A percentile compares a stretch with the other conserved stretches of the same genome.
phyloP scores from a whole-genome alignment of 495 filamentous ascomycete species.

The Darksidea phi region DNA sequence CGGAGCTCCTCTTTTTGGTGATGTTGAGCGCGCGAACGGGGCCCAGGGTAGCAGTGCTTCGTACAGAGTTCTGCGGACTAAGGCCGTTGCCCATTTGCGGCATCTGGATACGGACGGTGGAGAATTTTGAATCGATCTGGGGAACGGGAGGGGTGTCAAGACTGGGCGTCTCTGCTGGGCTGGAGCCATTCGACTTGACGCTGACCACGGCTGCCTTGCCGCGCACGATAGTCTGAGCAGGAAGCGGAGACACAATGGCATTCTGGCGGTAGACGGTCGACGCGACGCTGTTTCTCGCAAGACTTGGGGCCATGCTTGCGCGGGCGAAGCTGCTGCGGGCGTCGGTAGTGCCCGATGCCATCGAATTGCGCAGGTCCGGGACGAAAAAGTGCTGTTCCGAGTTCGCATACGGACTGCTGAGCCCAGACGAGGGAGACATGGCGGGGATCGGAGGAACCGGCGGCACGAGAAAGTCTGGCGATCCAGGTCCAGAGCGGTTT shows the following conservation, averaged over 20 bases:
- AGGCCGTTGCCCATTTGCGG: slow-evolving; percentile 34
- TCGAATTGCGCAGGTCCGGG: slow-evolving; percentile 87
- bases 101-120: slow-evolving; percentile 38
- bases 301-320: slow-evolving; percentile 57
- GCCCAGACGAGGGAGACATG: slow-evolving; percentile 48
- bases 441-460: slow-evolving; percentile 89
- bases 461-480: slow-evolving; percentile 78
- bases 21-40: slow-evolving; percentile 38
- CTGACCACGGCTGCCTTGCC: slow-evolving; percentile 88
- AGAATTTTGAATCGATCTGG: slow-evolving; percentile 30
- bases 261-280: slow-evolving; percentile 91
- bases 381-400: slow-evolving; percentile 89
- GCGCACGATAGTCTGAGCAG: slow-evolving; percentile 79
- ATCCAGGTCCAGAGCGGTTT: slow-evolving; percentile 80
- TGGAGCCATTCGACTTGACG: slow-evolving; percentile 60
- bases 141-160: slow-evolving; percentile 34
- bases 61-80: slow-evolving; percentile 26
- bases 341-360: slow-evolving; percentile 62
- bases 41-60: slow-evolving; percentile 38
- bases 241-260: slow-evolving; percentile 73
- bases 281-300: slow-evolving; percentile 75
- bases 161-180: slow-evolving; percentile 31
- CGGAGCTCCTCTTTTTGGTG: slow-evolving; percentile 30
- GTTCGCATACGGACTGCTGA: slow-evolving; percentile 55
- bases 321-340: slow-evolving; percentile 65